Percentiles rank a stretch among this genome's conserved stretches.
Conservation (phyloP, 768 basidiomycete genomes). For the Collybia sordida region DNA sequence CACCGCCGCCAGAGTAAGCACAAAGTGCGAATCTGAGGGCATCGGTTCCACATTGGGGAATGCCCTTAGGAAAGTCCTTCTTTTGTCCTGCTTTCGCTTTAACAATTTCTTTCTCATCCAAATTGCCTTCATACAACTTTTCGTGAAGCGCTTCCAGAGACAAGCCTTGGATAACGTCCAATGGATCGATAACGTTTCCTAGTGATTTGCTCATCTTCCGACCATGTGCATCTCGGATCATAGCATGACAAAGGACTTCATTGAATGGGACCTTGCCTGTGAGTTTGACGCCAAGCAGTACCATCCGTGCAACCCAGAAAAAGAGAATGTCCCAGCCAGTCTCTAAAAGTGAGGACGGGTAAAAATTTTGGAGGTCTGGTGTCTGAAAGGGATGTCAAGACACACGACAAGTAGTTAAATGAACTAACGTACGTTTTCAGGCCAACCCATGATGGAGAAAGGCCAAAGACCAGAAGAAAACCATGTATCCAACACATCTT, state of each 20-base stretch:
- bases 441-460: conserved; percentile 97
- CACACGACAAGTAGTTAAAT: neutral
- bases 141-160: conserved; percentile 77
- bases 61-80: conserved; percentile 98
- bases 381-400: conserved; percentile 54
- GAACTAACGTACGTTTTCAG: conserved; percentile 63
- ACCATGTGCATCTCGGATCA: conserved; percentile 98
- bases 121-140: conserved; percentile 86
- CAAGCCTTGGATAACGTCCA: conserved; percentile 90
- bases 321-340: conserved; percentile 99
- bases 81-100: conserved; percentile 96
- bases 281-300: conserved; percentile 83
- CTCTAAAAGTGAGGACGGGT: conserved; percentile 88
- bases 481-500: conserved; percentile 98
- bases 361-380: conserved; percentile 74
- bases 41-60: conserved; percentile 98
- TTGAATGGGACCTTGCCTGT: conserved; percentile 92
- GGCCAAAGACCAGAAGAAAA: conserved; percentile 99
- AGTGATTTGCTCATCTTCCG: conserved; percentile 99
- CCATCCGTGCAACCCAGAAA: conserved; percentile 99
- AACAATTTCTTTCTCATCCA: conserved; percentile 88
- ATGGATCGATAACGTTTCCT: conserved; percentile 96
- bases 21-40: conserved; percentile 94
- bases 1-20: conserved; percentile 90
- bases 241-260: conserved; percentile 96